These are phyloP conservation scores for Euphorbia corollata DNA, from an alignment of 441 rosid species.

Conservation along the genomic window DNA sequence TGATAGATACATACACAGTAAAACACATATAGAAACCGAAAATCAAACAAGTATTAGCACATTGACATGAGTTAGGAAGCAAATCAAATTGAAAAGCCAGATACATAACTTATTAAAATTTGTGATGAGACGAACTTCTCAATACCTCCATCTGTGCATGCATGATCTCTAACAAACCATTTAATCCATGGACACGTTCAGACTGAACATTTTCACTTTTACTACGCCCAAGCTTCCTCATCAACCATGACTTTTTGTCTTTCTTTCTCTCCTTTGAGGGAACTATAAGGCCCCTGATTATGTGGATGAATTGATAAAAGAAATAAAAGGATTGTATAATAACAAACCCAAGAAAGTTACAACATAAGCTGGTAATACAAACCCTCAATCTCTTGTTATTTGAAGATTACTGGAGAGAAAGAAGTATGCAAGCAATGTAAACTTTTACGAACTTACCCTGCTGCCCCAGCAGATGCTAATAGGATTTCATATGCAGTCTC, in stretches of 20 bases:
- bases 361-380: slow-evolving; percentile 2
- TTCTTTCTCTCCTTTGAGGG: slow-evolving; percentile 89
- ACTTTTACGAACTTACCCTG: slow-evolving; percentile 52
- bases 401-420: neutral
- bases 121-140: neutral
- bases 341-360: slow-evolving; percentile 8
- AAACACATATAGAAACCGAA: neutral
- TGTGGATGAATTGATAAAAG: slow-evolving; percentile 15
- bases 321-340: slow-evolving; percentile 10
- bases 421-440: neutral
- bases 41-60: neutral
- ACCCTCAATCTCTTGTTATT: neutral
- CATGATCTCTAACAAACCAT: slow-evolving; percentile 79
- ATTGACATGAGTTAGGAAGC: neutral
- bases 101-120: neutral
- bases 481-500: slow-evolving; percentile 93
- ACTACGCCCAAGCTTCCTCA: slow-evolving; percentile 91
- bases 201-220: slow-evolving; percentile 67
- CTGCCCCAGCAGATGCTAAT: slow-evolving; percentile 94
- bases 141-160: slow-evolving; percentile 96
- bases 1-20: neutral
- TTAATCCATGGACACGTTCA: slow-evolving; percentile 63
- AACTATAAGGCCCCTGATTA: slow-evolving; percentile 77
- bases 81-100: slow-evolving; percentile 1
- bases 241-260: slow-evolving; percentile 74